Evolutionary conservation across 1,284 basidiomycete species (phyloP), one percentile per base, ranked within the genome.

Genomic region (Cutaneotrichosporon dermatis): DNA sequence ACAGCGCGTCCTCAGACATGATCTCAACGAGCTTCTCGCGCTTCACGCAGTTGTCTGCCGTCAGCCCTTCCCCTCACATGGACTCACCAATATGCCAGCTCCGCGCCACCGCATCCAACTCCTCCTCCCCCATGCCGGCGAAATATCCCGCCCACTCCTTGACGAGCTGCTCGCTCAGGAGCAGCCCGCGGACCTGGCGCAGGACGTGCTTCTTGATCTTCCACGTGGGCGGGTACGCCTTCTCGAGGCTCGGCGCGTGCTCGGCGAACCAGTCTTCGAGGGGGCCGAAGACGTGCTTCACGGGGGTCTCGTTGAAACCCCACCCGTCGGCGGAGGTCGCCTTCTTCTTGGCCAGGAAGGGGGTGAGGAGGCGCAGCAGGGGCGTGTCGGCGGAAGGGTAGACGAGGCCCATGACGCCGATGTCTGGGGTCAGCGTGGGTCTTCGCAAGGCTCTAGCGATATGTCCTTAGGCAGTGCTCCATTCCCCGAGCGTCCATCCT

Each of bases 131-230:
- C 76, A 85, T 80, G 2, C 83, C 85, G 10, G 75, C 74, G 73
- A 88, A 86, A 63, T 83, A 80, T 56, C 83, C 82, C 2, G 85
- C 86, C 82, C 84, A 88, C 67, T 87, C 85, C 59, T 79, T 77
- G 37, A 85, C 81, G 64, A 88, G 75, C 68, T 84, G 86, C 72
- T 88, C 74, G 3, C 82, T 82, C 6, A 88, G 75, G 36, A 88
- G 77, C 49, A 86, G 86, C 66, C 83, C 83, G 51, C 86, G 79
- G 16, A 83, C 76, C 42, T 86, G 74, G 44, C 84, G 80, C 1
- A 80, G 82, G 34, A 85, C 78, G 39, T 70, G 68, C 4, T 59
- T 61, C 13, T 58, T 54, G 13, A 61, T 59, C 10, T 55, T 61
- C 72, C 71, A 74, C 6, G 64, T 69, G 57, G 65, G 68, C 8